Evolutionary conservation across 1,284 basidiomycete species (phyloP), one percentile per base, ranked within the genome.

Genomic region (Naganishia albida): DNA sequence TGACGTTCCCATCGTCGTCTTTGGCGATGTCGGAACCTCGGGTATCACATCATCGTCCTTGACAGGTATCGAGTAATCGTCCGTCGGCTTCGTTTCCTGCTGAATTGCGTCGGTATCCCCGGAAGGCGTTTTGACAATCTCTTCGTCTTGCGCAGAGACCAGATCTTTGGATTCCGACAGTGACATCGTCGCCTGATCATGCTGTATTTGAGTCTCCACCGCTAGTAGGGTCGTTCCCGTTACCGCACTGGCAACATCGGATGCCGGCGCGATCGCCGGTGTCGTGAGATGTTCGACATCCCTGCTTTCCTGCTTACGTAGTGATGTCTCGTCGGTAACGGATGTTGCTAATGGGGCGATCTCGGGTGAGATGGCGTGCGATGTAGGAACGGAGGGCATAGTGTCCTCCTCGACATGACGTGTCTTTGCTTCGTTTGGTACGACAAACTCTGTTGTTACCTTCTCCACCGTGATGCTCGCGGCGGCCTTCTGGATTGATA

Each of bases 51-150:
- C 34, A 13, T 50, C 43, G 34, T 60, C 57, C 34, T 60, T 60
- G 46, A 60, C 30, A 7, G 57, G 57, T 3, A 60, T 38, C 20
- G 57, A 60, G 16, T 60, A 60, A 23, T 60, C 57, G 42, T 48
- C 46, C 2, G 20, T 50, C n/a, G 16, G 16, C 20, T n/a, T n/a
- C 16, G 46, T 34, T 26, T 40, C 13, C 25, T 7, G 18, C 30
- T 42, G 25, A n/a, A 23, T 7, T n/a, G 2, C 25, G 13, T 30
- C 25, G 23, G 23, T 26, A 3, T 20, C 2, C 12, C 30, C 26
- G 6, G 13, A 4, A 28, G 3, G n/a, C 10, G 16, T 25, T 28
- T 30, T 7, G 25, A n/a, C 8, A 44, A 30, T 40, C 40, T 56
- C 40, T 56, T 30, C 50, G 20, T 34, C 54, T 20, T 3, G 3